Conservation (phyloP, 495 filamentous ascomycete genomes). For the Haplographium delicatum region DNA sequence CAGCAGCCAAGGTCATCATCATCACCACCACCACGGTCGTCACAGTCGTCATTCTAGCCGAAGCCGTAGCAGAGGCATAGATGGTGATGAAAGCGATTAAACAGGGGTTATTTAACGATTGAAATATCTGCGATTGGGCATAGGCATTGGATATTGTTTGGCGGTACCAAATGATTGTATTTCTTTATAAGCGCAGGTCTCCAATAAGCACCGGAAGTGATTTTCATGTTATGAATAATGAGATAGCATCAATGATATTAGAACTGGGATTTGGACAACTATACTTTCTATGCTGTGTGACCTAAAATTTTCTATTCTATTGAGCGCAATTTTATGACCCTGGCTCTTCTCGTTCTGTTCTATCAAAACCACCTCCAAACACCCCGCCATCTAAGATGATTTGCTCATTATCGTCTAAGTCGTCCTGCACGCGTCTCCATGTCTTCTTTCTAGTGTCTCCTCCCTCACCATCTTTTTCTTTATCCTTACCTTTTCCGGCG, state of each 20-base stretch:
- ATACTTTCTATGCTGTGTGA: not conserved
- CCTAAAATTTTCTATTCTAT: not conserved
- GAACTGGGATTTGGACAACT: not conserved
- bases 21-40: conserved; percentile 24
- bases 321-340: not conserved
- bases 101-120: too few species aligned
- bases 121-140: not conserved
- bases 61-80: conserved; percentile 9
- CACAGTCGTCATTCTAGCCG: conserved; percentile 16
- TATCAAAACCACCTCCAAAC: conserved; percentile 44
- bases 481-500: conserved; percentile 28
- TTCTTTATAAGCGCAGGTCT: not conserved
- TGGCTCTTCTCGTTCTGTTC: conserved; percentile 39
- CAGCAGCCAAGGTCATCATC: conserved; percentile 16
- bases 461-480: conserved; percentile 5
- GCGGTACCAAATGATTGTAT: too few species aligned
- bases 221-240: conserved; percentile 5
- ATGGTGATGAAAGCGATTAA: conserved; percentile 13
- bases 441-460: conserved; percentile 41
- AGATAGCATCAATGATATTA: conserved; percentile 1
- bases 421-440: conserved; percentile 91
- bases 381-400: conserved; percentile 84
- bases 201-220: not conserved
- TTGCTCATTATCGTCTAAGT: conserved; percentile 83
- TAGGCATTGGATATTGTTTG: not conserved